These are phyloP conservation scores for Rhododendron simsii DNA, from an alignment of 148 eudicot species.

Conservation along the genomic window DNA sequence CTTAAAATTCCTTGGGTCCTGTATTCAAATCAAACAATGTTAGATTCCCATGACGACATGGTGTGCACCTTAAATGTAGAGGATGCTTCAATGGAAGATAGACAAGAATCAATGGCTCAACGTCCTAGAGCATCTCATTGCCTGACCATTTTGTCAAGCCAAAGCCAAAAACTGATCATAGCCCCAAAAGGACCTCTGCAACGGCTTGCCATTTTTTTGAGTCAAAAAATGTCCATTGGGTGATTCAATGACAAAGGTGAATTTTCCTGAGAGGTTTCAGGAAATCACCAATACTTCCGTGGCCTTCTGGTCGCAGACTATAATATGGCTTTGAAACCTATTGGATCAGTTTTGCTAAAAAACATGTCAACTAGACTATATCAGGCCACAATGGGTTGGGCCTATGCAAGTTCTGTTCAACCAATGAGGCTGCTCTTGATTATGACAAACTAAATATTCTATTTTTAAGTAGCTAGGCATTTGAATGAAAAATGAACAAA, in stretches of 20 bases:
- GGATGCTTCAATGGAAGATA: not conserved
- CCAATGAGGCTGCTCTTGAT: not conserved
- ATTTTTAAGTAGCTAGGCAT: not conserved
- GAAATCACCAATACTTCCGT: no score
- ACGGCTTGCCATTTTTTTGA: not conserved
- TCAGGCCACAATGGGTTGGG: not conserved
- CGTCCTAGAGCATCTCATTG: not conserved
- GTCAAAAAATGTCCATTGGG: no score
- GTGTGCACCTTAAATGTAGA: no score
- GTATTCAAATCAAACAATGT: constrained; percentile 11
- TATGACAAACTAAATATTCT: not conserved
- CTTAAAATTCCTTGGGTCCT: constrained; percentile 63
- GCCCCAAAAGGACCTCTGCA: not conserved
- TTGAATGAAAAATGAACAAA: not conserved
- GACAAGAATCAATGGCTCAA: not conserved
- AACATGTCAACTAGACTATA: not conserved
- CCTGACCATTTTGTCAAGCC: not conserved
- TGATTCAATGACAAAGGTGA: not conserved
- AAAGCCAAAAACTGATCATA: not conserved
- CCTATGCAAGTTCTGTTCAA: not conserved
- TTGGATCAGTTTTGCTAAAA: no score
- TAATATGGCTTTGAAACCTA: no score
- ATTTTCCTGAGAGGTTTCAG: not conserved
- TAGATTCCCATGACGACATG: not conserved
- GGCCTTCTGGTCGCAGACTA: no score